Conservation (phyloP, 1,284 basidiomycete species). For the Porodaedalea pini region DNA sequence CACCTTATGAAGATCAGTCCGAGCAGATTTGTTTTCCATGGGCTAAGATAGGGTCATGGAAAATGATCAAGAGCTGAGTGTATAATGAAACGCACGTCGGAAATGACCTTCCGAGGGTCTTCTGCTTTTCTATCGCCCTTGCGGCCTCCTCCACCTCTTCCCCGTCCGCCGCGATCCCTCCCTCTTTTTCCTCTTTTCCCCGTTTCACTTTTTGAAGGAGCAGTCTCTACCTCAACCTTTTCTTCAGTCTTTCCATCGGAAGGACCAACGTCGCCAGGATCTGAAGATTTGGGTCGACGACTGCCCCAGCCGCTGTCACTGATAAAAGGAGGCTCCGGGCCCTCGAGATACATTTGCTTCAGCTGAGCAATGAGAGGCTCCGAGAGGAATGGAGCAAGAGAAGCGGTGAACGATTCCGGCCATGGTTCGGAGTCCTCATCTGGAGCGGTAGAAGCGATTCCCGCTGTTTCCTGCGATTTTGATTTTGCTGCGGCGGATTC, state of each 20-base stretch:
- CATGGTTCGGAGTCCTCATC: constrained; percentile 43
- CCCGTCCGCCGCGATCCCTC: constrained; percentile 41
- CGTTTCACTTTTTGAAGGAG: constrained; percentile 27
- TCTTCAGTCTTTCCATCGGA: constrained; percentile 27
- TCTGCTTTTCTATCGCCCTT: constrained; percentile 41
- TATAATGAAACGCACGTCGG: constrained; percentile 56
- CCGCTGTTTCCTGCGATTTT: background rate
- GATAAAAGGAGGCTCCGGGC: constrained; percentile 62
- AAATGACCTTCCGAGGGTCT: constrained; percentile 72
- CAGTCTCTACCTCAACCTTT: constrained; percentile 28
- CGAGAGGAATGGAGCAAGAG: constrained; percentile 61
- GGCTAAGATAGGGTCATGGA: constrained; percentile 47
- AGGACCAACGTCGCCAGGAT: constrained; percentile 22
- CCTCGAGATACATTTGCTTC: constrained; percentile 73
- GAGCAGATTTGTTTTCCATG: constrained; percentile 75
- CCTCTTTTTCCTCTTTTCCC: constrained; percentile 37
- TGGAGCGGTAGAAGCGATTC: background rate
- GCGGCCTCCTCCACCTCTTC: constrained; percentile 44
- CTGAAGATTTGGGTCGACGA: constrained; percentile 35
- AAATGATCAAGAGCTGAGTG: constrained; percentile 6
- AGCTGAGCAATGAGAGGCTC: constrained; percentile 57
- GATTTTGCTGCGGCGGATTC: background rate
- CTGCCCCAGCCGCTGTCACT: constrained; percentile 69
- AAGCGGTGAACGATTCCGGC: constrained; percentile 57
- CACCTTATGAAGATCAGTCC: constrained; percentile 79